A percentile compares a stretch with the other conserved stretches of the same genome.
phyloP scores from a whole-genome alignment of 306 rosid species.

The Quercus rubra region DNA sequence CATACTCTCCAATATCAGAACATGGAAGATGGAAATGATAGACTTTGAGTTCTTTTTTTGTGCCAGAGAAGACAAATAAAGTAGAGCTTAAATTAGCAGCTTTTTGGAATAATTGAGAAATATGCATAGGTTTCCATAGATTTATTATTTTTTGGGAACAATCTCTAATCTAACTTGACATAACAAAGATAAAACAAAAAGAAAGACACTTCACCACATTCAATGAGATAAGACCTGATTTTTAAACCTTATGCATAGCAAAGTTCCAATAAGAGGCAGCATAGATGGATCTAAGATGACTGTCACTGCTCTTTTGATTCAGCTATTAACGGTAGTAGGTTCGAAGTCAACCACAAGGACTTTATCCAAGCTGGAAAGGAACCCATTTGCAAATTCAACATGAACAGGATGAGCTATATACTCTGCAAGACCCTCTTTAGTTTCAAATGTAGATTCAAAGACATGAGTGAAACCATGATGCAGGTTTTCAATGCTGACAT shows the following conservation, averaged over 20 bases:
- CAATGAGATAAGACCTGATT: neutral
- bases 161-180: neutral
- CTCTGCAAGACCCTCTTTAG: constrained; percentile 68
- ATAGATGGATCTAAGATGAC: neutral
- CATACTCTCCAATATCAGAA: too few species aligned
- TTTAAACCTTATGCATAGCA: neutral
- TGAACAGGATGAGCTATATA: constrained; percentile 70
- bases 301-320: neutral
- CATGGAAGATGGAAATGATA: too few species aligned
- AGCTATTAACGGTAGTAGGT: constrained; percentile 44
- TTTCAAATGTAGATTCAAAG: constrained; percentile 85
- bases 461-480: constrained; percentile 90
- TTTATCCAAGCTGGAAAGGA: constrained; percentile 58
- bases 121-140: too few species aligned
- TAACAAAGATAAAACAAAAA: neutral
- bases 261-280: constrained; percentile 1
- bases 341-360: constrained; percentile 58
- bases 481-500: constrained; percentile 67
- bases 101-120: too few species aligned
- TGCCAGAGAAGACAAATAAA: too few species aligned
- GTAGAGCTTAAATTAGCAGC: too few species aligned
- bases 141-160: too few species aligned
- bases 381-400: constrained; percentile 56
- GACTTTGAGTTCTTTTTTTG: too few species aligned
- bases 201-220: neutral